Evolutionary conservation across 2,329 filamentous ascomycete species (phyloP), one percentile per base, ranked within the genome.

Genomic region (Rhinocladiella similis): DNA sequence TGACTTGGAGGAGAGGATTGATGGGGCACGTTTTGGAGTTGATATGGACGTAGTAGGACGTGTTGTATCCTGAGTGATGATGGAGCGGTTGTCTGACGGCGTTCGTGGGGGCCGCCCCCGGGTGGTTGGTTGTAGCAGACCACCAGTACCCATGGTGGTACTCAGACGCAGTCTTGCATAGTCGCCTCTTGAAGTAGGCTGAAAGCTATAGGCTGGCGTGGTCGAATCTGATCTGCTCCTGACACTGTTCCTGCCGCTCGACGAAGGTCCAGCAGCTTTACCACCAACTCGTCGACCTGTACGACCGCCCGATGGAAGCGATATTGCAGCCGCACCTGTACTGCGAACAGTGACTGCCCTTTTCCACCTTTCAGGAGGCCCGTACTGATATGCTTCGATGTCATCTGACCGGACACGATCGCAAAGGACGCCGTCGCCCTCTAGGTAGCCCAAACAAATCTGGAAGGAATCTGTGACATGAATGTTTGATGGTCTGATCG

Each of bases 401-500:
- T 81, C 78, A 57, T 82, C 76, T 14, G 74, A 70, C 56, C 76
- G 80, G 56, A 80, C 80, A 45, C 77, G 79, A 48, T 73, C 73
- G 36, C 83, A 76, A 25, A 85, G 77, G 0, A 78, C 80, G 57
- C 78, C 75, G 9, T 85, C 69, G 6, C 75, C 79, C 45, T 82
- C 81, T 57, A 84, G 79, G 55, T 85, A 80, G 47, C 81, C 80
- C 36, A 86, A 79, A 10, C 77, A 81, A 50, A 87, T 81, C 12
- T 73, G 71, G 61, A 82, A 83, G 27, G 76, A 70, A n/a, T 76
- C 71, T 57, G 84, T 79, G 53, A 87, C 73, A 33, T 84, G 72
- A 41, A 87, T 80, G 58, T 84, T 85, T 1, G 81, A 83, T 1
- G 83, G 84, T 14, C 80, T 75, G 56, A 86, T 84, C 1, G 77